These are phyloP conservation scores for Paracoccidioides brasiliensis DNA, from an alignment of 2,329 filamentous ascomycete genomes.

Conservation along the genomic window DNA sequence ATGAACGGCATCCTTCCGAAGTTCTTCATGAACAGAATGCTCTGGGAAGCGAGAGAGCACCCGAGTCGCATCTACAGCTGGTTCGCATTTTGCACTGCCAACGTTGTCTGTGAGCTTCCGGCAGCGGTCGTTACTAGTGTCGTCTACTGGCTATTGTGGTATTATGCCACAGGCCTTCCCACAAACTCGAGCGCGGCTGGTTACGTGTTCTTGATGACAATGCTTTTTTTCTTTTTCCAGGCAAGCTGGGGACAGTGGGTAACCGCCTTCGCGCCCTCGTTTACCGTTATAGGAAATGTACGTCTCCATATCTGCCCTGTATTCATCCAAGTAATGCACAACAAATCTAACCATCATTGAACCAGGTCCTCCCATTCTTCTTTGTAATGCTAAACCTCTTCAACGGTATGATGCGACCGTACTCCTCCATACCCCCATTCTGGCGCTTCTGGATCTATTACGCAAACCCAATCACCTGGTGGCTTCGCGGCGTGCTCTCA, in stretches of 20 bases:
- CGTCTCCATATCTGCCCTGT: neutral
- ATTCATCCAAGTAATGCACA: neutral
- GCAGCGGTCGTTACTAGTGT: slow-evolving; percentile 50
- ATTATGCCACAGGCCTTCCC: slow-evolving; percentile 60
- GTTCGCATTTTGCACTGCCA: slow-evolving; percentile 62
- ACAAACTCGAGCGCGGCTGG: slow-evolving; percentile 51
- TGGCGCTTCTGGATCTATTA: slow-evolving; percentile 60
- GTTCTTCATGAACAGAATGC: slow-evolving; percentile 57
- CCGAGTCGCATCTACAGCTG: slow-evolving; percentile 66
- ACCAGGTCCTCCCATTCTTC: slow-evolving; percentile 57
- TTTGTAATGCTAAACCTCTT: slow-evolving; percentile 65
- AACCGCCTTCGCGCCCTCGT: slow-evolving; percentile 64
- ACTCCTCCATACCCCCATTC: slow-evolving; percentile 51
- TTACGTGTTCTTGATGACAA: slow-evolving; percentile 65
- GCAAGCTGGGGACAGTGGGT: slow-evolving; percentile 74
- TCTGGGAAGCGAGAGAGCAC: slow-evolving; percentile 63
- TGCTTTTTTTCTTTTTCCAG: slow-evolving; percentile 67
- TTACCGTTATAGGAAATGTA: slow-evolving; percentile 61
- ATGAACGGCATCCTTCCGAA: slow-evolving; percentile 65
- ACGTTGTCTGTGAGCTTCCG: slow-evolving; percentile 60
- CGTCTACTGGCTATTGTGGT: slow-evolving; percentile 64
- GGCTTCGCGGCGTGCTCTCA: slow-evolving; percentile 56
- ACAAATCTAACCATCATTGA: slow-evolving; percentile 2
- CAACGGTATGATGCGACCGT: slow-evolving; percentile 64
- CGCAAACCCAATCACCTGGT: slow-evolving; percentile 56